Percentiles rank a stretch among this genome's conserved stretches.
These are phyloP conservation scores for Polyporus arcularius DNA, from an alignment of 768 basidiomycete species.

Conservation along the genomic window DNA sequence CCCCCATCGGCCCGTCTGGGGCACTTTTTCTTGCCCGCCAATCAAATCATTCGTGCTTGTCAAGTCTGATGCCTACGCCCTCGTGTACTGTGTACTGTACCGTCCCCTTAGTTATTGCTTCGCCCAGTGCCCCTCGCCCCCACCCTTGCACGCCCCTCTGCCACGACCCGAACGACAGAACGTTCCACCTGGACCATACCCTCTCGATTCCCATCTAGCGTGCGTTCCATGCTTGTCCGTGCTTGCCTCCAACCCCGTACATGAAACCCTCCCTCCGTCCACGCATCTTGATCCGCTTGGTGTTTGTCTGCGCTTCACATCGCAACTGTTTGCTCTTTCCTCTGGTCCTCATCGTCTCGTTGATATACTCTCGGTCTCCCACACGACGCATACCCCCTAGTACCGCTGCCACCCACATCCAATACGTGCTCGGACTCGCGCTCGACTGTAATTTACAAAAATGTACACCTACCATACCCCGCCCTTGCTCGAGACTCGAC, in stretches of 20 bases:
- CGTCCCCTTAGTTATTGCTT: not conserved
- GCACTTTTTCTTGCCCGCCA: too few species aligned
- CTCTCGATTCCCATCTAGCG: not conserved
- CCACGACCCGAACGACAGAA: not conserved
- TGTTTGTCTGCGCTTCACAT: not conserved
- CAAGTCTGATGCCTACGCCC: too few species aligned
- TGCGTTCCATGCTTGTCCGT: not conserved
- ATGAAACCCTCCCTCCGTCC: not conserved
- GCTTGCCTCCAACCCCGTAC: not conserved
- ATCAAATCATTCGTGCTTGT: too few species aligned
- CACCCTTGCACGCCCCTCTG: not conserved
- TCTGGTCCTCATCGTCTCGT: not conserved
- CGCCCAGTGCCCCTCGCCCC: not conserved
- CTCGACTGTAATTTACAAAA: not conserved
- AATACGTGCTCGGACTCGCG: not conserved
- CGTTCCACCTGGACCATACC: not conserved
- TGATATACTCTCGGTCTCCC: not conserved
- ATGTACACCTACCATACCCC: constrained; percentile 6
- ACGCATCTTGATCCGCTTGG: not conserved
- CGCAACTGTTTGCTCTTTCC: not conserved
- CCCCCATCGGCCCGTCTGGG: too few species aligned
- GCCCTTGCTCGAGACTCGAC: not conserved
- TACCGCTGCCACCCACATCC: not conserved
- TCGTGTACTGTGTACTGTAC: too few species aligned
- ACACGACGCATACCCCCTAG: not conserved